Percentiles rank a stretch among this genome's conserved stretches.
These are phyloP conservation scores for Penicillium capsulatum DNA, from an alignment of 2,329 filamentous ascomycete genomes.

Conservation along the genomic window DNA sequence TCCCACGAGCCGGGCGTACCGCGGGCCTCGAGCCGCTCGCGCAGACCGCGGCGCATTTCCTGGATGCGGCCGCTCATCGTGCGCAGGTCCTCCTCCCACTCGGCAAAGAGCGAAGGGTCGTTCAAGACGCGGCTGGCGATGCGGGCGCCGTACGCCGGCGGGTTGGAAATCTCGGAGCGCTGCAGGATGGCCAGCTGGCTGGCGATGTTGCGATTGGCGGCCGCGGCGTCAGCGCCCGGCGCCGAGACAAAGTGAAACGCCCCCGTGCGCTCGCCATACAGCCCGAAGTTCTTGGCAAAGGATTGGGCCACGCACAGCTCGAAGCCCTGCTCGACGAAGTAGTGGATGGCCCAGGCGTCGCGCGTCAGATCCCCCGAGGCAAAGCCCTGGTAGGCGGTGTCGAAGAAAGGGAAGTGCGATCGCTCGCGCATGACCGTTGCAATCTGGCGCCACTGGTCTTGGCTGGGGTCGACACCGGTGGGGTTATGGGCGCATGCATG, in stretches of 20 bases:
- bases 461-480: constrained; percentile 90
- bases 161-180: constrained; percentile 95
- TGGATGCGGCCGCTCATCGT: constrained; percentile 97
- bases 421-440: constrained; percentile 70
- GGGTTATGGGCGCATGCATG: constrained; percentile 98
- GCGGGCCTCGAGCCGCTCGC: constrained; percentile 74
- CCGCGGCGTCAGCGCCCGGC: constrained; percentile 62
- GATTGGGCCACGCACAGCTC: constrained; percentile 58
- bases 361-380: constrained; percentile 81
- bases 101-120: constrained; percentile 70
- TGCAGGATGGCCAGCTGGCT: constrained; percentile 92
- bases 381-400: constrained; percentile 96
- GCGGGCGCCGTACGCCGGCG: constrained; percentile 86
- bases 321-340: constrained; percentile 92
- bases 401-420: constrained; percentile 95
- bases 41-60: constrained; percentile 76
- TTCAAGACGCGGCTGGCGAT: constrained; percentile 84
- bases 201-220: constrained; percentile 61
- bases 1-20: constrained; percentile 89
- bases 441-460: constrained; percentile 91
- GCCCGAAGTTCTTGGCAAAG: constrained; percentile 66
- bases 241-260: constrained; percentile 91
- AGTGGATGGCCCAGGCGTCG: constrained; percentile 87
- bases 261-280: constrained; percentile 93
- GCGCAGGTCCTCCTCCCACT: constrained; percentile 88